Conservation (phyloP, 2,329 filamentous ascomycete genomes). For the Fusarium anguioides region DNA sequence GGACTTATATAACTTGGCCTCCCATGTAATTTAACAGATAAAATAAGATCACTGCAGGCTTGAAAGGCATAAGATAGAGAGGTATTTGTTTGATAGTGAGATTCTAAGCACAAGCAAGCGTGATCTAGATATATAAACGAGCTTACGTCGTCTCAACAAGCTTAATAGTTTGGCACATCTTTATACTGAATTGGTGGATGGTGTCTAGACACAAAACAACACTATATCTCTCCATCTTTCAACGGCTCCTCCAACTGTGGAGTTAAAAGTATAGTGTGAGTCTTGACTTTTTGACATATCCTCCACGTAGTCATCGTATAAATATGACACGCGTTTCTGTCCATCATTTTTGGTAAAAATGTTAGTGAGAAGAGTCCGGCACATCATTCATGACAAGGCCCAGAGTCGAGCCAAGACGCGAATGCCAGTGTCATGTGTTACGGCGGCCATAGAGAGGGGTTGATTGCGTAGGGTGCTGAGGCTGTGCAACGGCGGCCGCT, state of each 20-base stretch:
- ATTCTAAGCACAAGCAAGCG: no score
- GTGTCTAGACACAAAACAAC: background rate
- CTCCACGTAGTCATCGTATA: constrained; percentile 1
- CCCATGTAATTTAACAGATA: background rate
- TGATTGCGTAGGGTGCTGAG: constrained; percentile 46
- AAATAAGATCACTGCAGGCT: background rate
- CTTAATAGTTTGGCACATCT: background rate
- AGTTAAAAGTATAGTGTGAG: background rate
- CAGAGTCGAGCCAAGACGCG: constrained; percentile 26
- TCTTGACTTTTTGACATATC: background rate
- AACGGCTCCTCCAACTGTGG: constrained; percentile 1
- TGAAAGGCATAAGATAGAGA: background rate
- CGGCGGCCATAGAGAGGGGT: constrained; percentile 32
- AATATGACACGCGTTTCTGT: constrained; percentile 16
- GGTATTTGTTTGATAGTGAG: no score
- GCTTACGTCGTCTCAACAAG: background rate
- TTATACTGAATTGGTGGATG: background rate
- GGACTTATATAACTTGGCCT: background rate
- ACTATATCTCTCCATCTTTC: background rate
- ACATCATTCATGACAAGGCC: constrained; percentile 12
- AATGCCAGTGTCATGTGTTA: constrained; percentile 32
- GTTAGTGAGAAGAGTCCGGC: background rate
- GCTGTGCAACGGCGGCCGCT: constrained; percentile 42
- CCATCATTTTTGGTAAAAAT: background rate
- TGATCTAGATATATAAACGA: no score